Evolutionary conservation across 139 green algal genomes (phyloP).

Genomic region (Micractinium sp.): DNA sequence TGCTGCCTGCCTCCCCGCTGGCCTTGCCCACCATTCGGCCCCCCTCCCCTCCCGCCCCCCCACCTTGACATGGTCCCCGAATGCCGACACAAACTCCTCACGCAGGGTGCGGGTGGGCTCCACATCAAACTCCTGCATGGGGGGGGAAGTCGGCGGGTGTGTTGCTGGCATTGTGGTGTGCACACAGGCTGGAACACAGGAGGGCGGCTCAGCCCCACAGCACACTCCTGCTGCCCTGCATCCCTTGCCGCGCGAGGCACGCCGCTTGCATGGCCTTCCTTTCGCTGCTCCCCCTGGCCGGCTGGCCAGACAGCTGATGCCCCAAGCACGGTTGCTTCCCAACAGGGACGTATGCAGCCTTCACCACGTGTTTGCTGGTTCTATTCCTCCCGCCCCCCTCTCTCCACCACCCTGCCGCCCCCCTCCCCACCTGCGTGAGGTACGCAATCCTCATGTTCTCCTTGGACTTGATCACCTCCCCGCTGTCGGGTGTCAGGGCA

Average conservation of each 20-base stretch:
- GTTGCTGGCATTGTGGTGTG: no score
- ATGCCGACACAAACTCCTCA: constrained; percentile 96
- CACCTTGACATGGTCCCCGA: constrained; percentile 79
- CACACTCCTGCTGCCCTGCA: no score
- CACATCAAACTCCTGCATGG: constrained; percentile 95
- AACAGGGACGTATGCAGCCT: no score
- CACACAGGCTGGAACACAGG: background rate
- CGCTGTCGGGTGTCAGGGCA: constrained; percentile 82
- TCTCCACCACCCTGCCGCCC: no score
- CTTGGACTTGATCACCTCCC: constrained; percentile 87
- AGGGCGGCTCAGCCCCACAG: background rate
- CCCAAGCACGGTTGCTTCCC: no score
- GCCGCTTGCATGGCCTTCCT: no score
- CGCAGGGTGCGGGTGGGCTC: constrained; percentile 86
- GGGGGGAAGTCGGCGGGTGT: background rate
- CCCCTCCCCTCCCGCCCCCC: background rate
- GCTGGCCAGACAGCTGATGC: no score
- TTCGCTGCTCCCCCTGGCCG: no score
- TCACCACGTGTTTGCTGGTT: no score
- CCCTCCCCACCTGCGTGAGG: constrained; percentile 76
- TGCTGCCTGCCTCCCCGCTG: background rate
- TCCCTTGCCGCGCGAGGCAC: no score
- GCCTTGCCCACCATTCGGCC: background rate
- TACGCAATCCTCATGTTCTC: constrained; percentile 92
- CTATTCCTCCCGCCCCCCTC: no score